Evolutionary conservation across 2,329 filamentous ascomycete genomes (phyloP), one percentile per base, ranked within the genome.

Genomic region (Colletotrichum tropicale): DNA sequence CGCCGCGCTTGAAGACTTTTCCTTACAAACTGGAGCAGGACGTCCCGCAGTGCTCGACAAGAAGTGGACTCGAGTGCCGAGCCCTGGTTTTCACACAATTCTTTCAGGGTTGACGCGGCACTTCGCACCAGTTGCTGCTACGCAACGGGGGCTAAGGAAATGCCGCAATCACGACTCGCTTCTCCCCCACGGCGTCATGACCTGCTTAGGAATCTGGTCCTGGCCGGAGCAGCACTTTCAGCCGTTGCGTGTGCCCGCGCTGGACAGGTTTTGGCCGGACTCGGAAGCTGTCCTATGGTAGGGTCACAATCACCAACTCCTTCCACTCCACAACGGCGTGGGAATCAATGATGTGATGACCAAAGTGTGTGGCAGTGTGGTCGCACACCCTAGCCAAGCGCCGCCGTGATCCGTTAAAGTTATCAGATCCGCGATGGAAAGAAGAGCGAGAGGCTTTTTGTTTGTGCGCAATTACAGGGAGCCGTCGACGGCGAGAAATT

Each of bases 401-500:
- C 43, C n/a, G 30, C n/a, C 12, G 26, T 56, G 56, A 48, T 66
- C 30, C 32, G 43, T 73, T 75, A 68, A 36, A 68, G 70, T 75
- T 75, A 75, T 75, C 73, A 75, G 73, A 75, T 75, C 73, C 70
- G 64, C 56, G 69, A 56, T 28, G 24, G n/a, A 52, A 21, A 52
- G 43, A 21, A 52, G 43, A 52, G 62, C 64, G n/a, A 62, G 38
- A 26, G 69, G 69, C 16, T 36, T 58, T 34, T 65, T 24, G 26
- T 48, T n/a, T 73, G n/a, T 55, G n/a, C 36, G 36, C n/a, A 28
- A n/a, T 30, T 21, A 36, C 26, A 34, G 16, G 18, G 21, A 36
- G 34, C 52, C 30, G 10, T 38, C 8, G 38, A 34, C 32, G 62
- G 43, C 43, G 26, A 38, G 18, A 60, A 73, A 65, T 38, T 52